Conservation (phyloP, 805 yeast genomes). For the Yamadazyma akitaensis region DNA sequence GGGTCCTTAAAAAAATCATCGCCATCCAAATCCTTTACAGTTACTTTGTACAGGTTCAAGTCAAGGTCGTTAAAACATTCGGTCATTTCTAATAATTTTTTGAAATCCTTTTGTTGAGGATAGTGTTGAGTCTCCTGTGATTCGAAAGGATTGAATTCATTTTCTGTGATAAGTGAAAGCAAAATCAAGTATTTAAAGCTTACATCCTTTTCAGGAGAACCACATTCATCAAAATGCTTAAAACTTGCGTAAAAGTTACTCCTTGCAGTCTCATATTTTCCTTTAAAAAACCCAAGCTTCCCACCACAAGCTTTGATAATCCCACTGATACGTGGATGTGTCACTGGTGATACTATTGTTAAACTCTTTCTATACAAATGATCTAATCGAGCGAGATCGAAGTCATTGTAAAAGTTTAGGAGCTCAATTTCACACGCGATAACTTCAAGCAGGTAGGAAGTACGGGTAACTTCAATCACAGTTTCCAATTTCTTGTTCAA, state of each 20-base stretch:
- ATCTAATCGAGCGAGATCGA: constrained; percentile 36
- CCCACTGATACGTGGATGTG: constrained; percentile 74
- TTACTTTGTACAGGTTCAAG: constrained; percentile 18
- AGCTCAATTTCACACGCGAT: constrained; percentile 65
- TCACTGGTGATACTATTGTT: constrained; percentile 55
- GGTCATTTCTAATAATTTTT: constrained; percentile 25
- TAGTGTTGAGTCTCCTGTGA: constrained; percentile 67
- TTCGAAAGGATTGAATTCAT: constrained; percentile 67
- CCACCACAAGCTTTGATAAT: constrained; percentile 78
- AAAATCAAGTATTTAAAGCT: constrained; percentile 61
- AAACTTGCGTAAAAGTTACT: constrained; percentile 57
- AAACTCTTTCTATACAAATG: constrained; percentile 45
- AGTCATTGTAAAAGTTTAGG: constrained; percentile 36
- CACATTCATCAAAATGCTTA: constrained; percentile 44
- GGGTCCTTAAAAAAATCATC: constrained; percentile 28
- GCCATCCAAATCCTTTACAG: constrained; percentile 11
- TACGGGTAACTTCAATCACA: constrained; percentile 44
- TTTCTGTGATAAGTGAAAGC: constrained; percentile 59
- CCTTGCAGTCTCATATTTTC: constrained; percentile 56
- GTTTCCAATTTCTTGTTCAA: constrained; percentile 37
- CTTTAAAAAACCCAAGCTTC: constrained; percentile 56
- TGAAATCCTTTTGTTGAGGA: constrained; percentile 26
- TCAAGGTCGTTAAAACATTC: constrained; percentile 30
- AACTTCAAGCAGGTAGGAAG: constrained; percentile 54
- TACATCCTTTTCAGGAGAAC: constrained; percentile 45